These are phyloP conservation scores for Pseudocohnilembus persalinus DNA, from an alignment of 169 alveolate genomes.

Conservation along the genomic window DNA sequence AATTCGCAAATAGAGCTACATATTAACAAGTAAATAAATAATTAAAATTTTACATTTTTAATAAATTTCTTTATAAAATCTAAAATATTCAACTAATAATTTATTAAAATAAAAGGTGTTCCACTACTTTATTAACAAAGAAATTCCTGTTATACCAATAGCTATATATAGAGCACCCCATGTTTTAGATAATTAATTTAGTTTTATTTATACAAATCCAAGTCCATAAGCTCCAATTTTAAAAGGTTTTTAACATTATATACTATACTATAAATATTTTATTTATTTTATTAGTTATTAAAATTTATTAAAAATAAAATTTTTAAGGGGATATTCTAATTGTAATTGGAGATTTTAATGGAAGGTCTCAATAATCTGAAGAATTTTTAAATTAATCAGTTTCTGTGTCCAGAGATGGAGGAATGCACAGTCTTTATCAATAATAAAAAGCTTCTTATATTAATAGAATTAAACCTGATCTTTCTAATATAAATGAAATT, in stretches of 20 bases:
- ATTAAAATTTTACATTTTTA: too few species aligned
- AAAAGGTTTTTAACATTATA: neutral
- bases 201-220: slow-evolving; percentile 11
- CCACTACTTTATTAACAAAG: slow-evolving; percentile 1
- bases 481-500: neutral
- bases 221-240: slow-evolving; percentile 26
- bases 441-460: neutral
- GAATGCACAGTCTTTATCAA: too few species aligned
- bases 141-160: neutral
- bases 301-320: neutral
- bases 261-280: neutral
- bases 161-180: slow-evolving; percentile 11
- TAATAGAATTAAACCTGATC: neutral
- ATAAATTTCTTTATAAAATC: neutral
- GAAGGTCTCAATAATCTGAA: neutral
- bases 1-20: neutral
- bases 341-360: slow-evolving; percentile 7
- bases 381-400: neutral
- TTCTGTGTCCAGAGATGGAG: neutral
- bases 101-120: neutral
- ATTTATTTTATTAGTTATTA: neutral
- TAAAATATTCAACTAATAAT: neutral
- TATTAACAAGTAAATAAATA: neutral
- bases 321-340: slow-evolving; percentile 5
- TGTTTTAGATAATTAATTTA: slow-evolving; percentile 5